phyloP scores from a whole-genome alignment of 2,329 filamentous ascomycete genomes.

The Rutstroemia sp. region DNA sequence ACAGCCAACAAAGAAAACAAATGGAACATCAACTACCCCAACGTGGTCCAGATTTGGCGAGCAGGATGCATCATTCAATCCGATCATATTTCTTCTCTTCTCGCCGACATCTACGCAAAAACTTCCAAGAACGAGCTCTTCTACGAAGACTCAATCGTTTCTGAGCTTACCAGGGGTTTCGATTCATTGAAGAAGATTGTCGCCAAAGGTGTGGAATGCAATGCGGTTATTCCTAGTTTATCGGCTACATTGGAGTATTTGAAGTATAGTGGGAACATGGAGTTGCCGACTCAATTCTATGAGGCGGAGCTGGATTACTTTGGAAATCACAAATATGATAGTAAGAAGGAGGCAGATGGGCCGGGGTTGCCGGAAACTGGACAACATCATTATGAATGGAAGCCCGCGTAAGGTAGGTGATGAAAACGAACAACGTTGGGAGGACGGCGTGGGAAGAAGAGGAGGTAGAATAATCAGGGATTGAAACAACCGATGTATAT shows the following conservation, averaged over 20 bases:
- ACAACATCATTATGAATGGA: background rate
- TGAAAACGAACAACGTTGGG: background rate
- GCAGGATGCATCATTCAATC: slow-evolving; percentile 65
- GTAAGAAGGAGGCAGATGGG: slow-evolving; percentile 40
- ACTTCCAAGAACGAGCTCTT: slow-evolving; percentile 24
- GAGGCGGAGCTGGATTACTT: slow-evolving; percentile 68
- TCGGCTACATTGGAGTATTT: slow-evolving; percentile 58
- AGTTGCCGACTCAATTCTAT: slow-evolving; percentile 60
- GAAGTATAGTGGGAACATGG: slow-evolving; percentile 53
- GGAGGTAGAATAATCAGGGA: background rate
- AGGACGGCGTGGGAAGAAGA: background rate
- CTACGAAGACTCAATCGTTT: background rate
- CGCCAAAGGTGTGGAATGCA: slow-evolving; percentile 43
- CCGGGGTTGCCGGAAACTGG: slow-evolving; percentile 39
- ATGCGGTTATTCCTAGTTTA: slow-evolving; percentile 54
- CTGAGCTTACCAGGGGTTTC: background rate
- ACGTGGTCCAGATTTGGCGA: slow-evolving; percentile 55
- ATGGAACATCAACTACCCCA: slow-evolving; percentile 49
- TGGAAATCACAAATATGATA: slow-evolving; percentile 58
- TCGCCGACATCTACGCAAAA: slow-evolving; percentile 39
- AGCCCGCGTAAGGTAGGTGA: background rate
- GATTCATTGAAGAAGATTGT: background rate
- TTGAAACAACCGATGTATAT: background rate
- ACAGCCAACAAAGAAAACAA: slow-evolving; percentile 48
- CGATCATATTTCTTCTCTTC: slow-evolving; percentile 54